These are phyloP conservation scores for Aspergillus thermomutatus DNA, from an alignment of 2,329 filamentous ascomycete genomes.

Conservation along the genomic window DNA sequence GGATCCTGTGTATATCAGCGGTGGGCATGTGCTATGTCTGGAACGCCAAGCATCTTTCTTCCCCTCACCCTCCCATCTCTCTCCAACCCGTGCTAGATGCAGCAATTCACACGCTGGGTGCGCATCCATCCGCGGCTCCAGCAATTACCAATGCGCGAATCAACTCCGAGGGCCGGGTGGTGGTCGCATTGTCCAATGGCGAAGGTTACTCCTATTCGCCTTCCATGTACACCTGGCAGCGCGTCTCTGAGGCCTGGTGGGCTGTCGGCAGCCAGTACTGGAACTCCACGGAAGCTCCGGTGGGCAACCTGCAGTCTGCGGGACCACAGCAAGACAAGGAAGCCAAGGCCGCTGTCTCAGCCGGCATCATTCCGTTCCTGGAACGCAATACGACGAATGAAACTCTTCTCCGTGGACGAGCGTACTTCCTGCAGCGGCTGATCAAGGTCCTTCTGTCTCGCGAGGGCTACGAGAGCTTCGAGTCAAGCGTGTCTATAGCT, in stretches of 20 bases:
- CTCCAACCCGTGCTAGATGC: conserved; percentile 85
- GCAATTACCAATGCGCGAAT: conserved; percentile 87
- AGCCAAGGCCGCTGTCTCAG: conserved; percentile 64
- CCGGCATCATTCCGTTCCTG: conserved; percentile 87
- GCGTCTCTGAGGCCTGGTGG: conserved; percentile 97
- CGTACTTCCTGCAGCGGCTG: conserved; percentile 85
- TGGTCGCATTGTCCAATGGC: conserved; percentile 90
- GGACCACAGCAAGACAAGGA: conserved; percentile 58
- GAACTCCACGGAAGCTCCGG: conserved; percentile 92
- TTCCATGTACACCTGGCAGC: conserved; percentile 86
- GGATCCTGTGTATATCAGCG: conserved; percentile 84
- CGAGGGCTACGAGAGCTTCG: conserved; percentile 89
- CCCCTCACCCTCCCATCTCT: conserved; percentile 85
- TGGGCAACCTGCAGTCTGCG: conserved; percentile 73
- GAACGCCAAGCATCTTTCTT: conserved; percentile 79
- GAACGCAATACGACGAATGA: conserved; percentile 95
- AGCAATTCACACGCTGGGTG: conserved; percentile 73
- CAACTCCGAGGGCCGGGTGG: conserved; percentile 79
- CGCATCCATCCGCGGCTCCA: conserved; percentile 74
- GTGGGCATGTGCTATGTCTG: conserved; percentile 89
- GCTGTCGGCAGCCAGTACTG: conserved; percentile 97
- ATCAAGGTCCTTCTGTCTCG: conserved; percentile 84
- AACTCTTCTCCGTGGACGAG: conserved; percentile 83
- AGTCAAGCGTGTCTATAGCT: conserved; percentile 85
- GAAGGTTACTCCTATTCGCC: conserved; percentile 90